Percentiles rank a stretch among this genome's conserved stretches.
Conservation (phyloP, 2,329 filamentous ascomycete species). For the Cytospora chrysosperma region DNA sequence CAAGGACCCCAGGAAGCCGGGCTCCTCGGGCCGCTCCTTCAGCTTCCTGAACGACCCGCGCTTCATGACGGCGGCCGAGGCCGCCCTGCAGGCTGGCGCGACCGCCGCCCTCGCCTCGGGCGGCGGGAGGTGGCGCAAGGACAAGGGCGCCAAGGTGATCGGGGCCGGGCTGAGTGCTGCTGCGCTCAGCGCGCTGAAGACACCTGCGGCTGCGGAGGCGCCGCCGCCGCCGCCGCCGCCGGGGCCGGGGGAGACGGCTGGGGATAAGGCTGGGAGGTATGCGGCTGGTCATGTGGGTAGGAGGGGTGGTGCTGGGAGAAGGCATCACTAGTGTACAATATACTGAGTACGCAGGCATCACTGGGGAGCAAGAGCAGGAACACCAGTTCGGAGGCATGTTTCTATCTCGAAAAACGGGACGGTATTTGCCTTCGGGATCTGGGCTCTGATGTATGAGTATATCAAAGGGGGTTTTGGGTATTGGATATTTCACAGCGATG, state of each 20-base stretch:
- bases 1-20: background rate
- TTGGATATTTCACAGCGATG: background rate
- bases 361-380: background rate
- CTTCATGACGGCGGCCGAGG: constrained; percentile 29
- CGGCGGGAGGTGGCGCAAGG: constrained; percentile 28
- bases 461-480: background rate
- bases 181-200: constrained; percentile 26
- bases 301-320: background rate
- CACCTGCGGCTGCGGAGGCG: background rate
- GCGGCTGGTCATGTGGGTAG: background rate
- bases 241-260: background rate
- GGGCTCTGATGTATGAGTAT: background rate
- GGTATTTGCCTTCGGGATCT: background rate
- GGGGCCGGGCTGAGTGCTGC: constrained; percentile 30
- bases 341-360: no score
- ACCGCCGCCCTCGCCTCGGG: constrained; percentile 27
- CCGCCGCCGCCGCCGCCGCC: background rate
- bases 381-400: background rate
- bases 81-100: constrained; percentile 29
- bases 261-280: constrained; percentile 1
- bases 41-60: constrained; percentile 23
- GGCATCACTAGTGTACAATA: background rate
- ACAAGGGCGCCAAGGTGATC: constrained; percentile 28
- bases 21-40: constrained; percentile 3
- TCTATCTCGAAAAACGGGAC: background rate